Evolutionary conservation across 1,139 yeast species (phyloP), one percentile per base, ranked within the genome.

Genomic region (Candida gigantensis): DNA sequence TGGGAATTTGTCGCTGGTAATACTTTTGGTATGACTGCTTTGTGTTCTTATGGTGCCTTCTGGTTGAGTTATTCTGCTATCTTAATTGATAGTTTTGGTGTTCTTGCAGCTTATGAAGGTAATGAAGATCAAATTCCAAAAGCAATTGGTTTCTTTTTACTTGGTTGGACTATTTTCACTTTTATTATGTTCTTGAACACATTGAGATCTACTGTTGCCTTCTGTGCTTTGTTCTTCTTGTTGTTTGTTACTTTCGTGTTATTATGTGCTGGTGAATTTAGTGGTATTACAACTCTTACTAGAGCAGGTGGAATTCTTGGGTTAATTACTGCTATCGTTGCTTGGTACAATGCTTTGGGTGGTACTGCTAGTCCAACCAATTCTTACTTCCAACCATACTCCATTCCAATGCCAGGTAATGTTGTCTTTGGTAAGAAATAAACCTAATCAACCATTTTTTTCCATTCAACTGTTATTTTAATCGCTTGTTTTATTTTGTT

Each of bases 281-380:
- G 71, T n/a, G 72, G 68, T 3, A 64, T 64, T 12, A 68, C 62
- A 5, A 63, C 64, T 12, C 63, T 72, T 5, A 63, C 67, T 30
- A 76, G 74, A 51, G 88, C 87, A n/a, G 90, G 87, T 42, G 92
- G 90, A 27, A 79, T 79, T 32, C 60, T 80, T 49, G 86, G 88
- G 19, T 62, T 82, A 23, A 53, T 82, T 30, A 72, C 84, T 12
- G 76, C 84, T 5, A 61, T 77, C 28, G 53, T 74, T 32, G 92
- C 86, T 4, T 81, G 82, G 67, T 82, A 72, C 55, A 74, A 74
- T 47, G 73, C 63, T 5, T 57, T 48, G 35, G 65, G 65, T 3
- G 68, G 68, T 48, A 47, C 53, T 12, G 65, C 65, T 14, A 53
- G 40, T 11, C 40, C 36, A 23, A 44, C 42, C 11, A 62, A 62